Base-by-base conservation (phyloP, 2,329 filamentous ascomycete species). In the Incumbomyces delicatus region DNA sequence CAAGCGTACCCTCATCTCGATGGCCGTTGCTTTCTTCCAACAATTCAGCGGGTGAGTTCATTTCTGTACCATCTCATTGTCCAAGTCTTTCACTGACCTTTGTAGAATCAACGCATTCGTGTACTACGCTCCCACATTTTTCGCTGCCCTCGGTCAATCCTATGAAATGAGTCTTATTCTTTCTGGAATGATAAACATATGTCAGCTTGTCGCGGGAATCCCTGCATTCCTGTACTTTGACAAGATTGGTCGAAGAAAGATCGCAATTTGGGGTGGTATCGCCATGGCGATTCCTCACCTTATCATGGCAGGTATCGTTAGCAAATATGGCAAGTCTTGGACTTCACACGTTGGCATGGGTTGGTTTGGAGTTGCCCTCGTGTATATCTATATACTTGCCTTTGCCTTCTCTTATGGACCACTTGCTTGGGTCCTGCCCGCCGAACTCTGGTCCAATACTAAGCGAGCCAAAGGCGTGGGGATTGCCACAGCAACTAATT, bases 61-160 rank as follows among this genome's bases (percentile, higher is more conserved):
- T 5, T 8, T 27, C 8, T 27, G 22, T 27, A 5, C 22, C 8
- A 8, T 5, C 8, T 27, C 5, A 27, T 27, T 8, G 8, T 4
- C 22, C 22, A 27, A 27, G 22, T 27, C 8, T 27, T 27, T 27
- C 4, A 27, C 22, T 27, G 22, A 27, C 22, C 22, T 27, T 8
- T 55, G 53, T 1, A 61, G 64, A 1, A 67, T 70, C 47, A 27
- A 27, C 22, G 22, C 22, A 5, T 27, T 74, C 1, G 49, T 51
- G 33, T 80, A 80, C 63, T 82, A 80, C 60, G 76, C 76, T 20
- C 69, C 71, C 0, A 70, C 63, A 0, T 54, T 72, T 0, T 74
- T 74, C 18, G 41, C 51, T 1, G 50, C 61, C 0, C 56, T 61
- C 0, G 63, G 61, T 0, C 58, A 63, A 33, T 47, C 52, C 0